A percentile compares a stretch with the other conserved stretches of the same genome.
phyloP scores from a whole-genome alignment of 1,284 basidiomycete species.

The Clitocybe nebularis region DNA sequence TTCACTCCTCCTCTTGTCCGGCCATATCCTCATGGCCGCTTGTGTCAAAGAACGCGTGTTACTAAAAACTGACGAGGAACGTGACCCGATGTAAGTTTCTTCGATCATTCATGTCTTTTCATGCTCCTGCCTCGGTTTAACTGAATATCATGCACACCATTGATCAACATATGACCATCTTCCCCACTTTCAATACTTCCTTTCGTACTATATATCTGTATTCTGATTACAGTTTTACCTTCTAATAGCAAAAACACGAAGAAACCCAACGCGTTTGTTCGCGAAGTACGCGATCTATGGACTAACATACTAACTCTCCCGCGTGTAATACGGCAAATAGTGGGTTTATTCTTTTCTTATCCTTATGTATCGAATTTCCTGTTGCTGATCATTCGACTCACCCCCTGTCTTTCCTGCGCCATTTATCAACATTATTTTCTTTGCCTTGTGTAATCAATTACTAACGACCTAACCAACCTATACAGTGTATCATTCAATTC shows the following conservation, averaged over 20 bases:
- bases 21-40: conserved; percentile 57
- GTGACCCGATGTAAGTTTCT: background rate
- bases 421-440: too few species aligned
- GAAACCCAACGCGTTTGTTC: conserved; percentile 40
- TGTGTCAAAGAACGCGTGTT: conserved; percentile 80
- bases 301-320: conserved; percentile 68
- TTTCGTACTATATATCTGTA: too few species aligned
- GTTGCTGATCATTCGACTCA: too few species aligned
- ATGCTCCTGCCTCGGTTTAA: too few species aligned
- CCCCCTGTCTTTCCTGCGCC: too few species aligned
- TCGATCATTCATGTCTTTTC: too few species aligned
- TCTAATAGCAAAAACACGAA: background rate
- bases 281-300: conserved; percentile 65
- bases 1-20: conserved; percentile 45
- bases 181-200: too few species aligned
- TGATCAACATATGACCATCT: too few species aligned
- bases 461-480: conserved; percentile 7
- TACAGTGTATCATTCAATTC: conserved; percentile 77
- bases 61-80: conserved; percentile 16
- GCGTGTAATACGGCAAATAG: conserved; percentile 73
- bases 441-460: too few species aligned
- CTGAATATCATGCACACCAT: too few species aligned
- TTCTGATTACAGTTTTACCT: background rate
- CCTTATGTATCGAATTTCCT: too few species aligned
- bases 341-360: conserved; percentile 35